Base-by-base conservation (phyloP, 2,329 filamentous ascomycete species). In the Phyllosticta capitalensis region DNA sequence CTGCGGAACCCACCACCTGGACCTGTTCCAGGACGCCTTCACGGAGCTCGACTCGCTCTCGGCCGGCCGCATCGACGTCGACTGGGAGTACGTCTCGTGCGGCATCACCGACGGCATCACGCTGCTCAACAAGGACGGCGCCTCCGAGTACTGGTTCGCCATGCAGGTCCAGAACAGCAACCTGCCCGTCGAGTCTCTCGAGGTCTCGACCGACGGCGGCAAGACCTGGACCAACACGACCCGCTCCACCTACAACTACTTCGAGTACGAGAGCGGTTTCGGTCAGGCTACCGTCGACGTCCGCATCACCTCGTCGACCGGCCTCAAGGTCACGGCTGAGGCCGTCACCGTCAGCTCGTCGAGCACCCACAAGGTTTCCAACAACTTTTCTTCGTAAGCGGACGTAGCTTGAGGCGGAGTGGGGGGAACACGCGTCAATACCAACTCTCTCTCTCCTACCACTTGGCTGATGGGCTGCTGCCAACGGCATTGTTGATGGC, bases 161-260 rank as follows among this genome's bases (percentile, higher is more conserved):
- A 83, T 84, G 77, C 85, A 88, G 69, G 83, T 87, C 51, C 76
- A 85, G 65, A 86, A 87, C 71, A 73, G 81, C 65, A 85, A 84
- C 68, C 75, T 81, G 61, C 76, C 78, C 17, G 77, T 87, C 49
- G 65, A 74, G 57, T 76, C 73, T 63, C 75, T 87, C 22, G 83
- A 87, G 64, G 83, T 87, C 61, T 83, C 80, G 61, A 82, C 77
- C 19, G 80, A 87, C 65, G 77, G 80, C 10, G 84, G 84, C 19
- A 76, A 65, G 57, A 81, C 79, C 14, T 87, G 83, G 84, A 69
- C 79, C 69, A 55, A 68, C n/a, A 85, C 84, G 0, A 75, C 72
- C 2, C 75, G 84, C 54, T 69, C 76, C 59, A 70, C 74, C 6
- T 75, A 75, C 68, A 76, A 87, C 76, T 87, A 78, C 73, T 87